A percentile compares a stretch with the other conserved stretches of the same genome.
Conservation (phyloP, 2,329 filamentous ascomycete genomes). For the Paracamarosporium sp. region DNA sequence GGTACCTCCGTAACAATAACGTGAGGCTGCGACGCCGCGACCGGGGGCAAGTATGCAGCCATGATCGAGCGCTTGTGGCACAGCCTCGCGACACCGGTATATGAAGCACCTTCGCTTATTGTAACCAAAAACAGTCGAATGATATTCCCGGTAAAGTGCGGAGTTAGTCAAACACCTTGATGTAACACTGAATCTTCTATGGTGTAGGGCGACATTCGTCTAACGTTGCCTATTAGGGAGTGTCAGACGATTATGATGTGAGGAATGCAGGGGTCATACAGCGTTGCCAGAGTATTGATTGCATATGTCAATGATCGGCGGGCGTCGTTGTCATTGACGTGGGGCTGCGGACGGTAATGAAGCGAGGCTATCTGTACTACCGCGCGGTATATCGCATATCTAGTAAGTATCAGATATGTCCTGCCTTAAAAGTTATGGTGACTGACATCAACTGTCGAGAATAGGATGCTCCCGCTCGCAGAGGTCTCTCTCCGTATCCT, state of each 20-base stretch:
- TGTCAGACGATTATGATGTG: background rate
- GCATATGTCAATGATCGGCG: constrained; percentile 50
- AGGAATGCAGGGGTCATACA: constrained; percentile 16
- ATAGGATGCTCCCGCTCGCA: constrained; percentile 34
- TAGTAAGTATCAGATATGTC: constrained; percentile 26
- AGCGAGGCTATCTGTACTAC: constrained; percentile 51
- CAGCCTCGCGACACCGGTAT: background rate
- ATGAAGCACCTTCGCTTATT: constrained; percentile 11
- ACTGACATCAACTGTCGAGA: constrained; percentile 52
- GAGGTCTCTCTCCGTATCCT: constrained; percentile 50
- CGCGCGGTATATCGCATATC: constrained; percentile 54
- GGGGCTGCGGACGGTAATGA: constrained; percentile 52
- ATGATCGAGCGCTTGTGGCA: background rate
- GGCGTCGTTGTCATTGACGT: constrained; percentile 51
- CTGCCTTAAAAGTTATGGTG: constrained; percentile 10
- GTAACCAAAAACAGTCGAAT: constrained; percentile 9
- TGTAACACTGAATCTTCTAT: constrained; percentile 4
- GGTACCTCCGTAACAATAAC: background rate
- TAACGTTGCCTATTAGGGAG: constrained; percentile 6
- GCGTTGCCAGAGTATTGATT: constrained; percentile 45
- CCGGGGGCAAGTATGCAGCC: background rate
- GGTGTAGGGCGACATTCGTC: constrained; percentile 5
- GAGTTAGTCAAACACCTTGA: background rate
- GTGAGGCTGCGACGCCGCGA: background rate
- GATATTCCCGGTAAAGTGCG: background rate